Evolutionary conservation across 1,284 basidiomycete genomes (phyloP), one percentile per base, ranked within the genome.

Genomic region (Mrakiaceae sp.): DNA sequence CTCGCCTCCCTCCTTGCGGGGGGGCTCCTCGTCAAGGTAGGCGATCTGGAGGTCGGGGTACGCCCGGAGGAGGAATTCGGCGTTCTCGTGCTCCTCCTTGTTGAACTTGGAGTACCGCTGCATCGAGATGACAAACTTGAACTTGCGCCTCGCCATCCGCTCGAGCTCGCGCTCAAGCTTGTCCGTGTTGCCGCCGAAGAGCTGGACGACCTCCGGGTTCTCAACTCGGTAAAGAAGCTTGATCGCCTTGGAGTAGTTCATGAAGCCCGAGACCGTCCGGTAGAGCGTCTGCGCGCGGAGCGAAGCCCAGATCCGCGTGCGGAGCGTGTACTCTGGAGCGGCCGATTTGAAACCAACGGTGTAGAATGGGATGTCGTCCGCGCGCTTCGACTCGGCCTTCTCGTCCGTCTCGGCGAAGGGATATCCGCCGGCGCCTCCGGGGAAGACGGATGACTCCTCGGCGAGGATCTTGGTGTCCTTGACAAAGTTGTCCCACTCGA

Each of bases 201-300:
- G 82, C 79, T 97, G 94, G 4, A 98, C 95, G 59, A 98, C 89
- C 76, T 98, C 95, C 39, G 95, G 96, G 79, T 98, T 98, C 80
- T 98, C 96, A 64, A 98, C 95, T 70, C 95, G 92, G 78, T 98
- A 97, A 44, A 98, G 83, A n/a, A 98, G 82, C 79, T 98, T 98
- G 84, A 98, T 98, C 16, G 96, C 95, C 82, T 98, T 98, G 72
- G 90, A 86, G 78, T 98, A 98, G 81, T 98, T 98, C 96, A 98
- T 98, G 87, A 98, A 98, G 62, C 95, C 96, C 57, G 96, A 97
- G 14, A 98, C 94, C 27, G 95, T 98, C 70, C 96, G 87, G 78
- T 98, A 98, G 47, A 98, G 84, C 3, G 96, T 98, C 80, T 98
- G 96, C 27, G 95, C 95, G 67, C 95, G 90, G 12, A 98, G 82